These are phyloP conservation scores for Solanum neorickii DNA, from an alignment of 257 asterid species.

Conservation along the genomic window DNA sequence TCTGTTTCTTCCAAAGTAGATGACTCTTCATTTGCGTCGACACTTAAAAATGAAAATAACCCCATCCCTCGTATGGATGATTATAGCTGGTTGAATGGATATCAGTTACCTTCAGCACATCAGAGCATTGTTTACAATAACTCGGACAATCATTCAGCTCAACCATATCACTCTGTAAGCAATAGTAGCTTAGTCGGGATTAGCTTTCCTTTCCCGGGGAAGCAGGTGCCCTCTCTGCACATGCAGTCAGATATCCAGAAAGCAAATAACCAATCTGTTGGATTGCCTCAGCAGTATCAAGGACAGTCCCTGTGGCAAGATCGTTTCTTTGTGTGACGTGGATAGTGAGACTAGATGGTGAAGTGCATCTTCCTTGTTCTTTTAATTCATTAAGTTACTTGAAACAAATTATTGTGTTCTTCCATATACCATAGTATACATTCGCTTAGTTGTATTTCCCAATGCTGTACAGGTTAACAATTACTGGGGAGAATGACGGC, in stretches of 20 bases:
- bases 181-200: constrained; percentile 35
- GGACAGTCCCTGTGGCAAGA: constrained; percentile 73
- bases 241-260: constrained; percentile 44
- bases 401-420: background rate
- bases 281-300: constrained; percentile 56
- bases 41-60: constrained; percentile 30
- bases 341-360: constrained; percentile 34
- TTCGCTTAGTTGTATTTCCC: background rate
- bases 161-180: constrained; percentile 24
- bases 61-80: constrained; percentile 47
- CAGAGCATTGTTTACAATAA: constrained; percentile 41
- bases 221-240: constrained; percentile 40
- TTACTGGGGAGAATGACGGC: constrained; percentile 33
- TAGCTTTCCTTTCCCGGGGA: constrained; percentile 82
- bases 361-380: constrained; percentile 6
- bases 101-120: constrained; percentile 50
- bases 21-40: constrained; percentile 26
- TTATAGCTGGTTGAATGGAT: constrained; percentile 88
- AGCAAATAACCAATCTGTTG: constrained; percentile 44
- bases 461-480: background rate
- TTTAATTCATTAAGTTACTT: background rate
- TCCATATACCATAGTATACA: background rate
- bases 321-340: constrained; percentile 71
- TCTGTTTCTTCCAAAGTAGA: constrained; percentile 63
- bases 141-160: constrained; percentile 30